Percentiles rank a stretch among this genome's conserved stretches.
Conservation (phyloP, 768 basidiomycete genomes). For the Tephrocybe sp. region DNA sequence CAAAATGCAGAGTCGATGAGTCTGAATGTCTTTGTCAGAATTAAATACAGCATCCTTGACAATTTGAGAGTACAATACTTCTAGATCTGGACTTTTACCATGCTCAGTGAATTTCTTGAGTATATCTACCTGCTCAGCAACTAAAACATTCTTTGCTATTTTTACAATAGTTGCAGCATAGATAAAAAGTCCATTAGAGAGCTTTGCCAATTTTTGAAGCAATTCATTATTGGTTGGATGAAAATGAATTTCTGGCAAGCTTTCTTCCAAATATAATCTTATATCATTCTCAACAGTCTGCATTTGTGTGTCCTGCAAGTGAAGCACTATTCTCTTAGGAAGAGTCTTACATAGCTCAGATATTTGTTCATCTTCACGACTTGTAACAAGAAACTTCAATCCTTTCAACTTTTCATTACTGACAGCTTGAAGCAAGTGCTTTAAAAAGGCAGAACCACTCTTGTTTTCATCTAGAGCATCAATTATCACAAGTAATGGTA, state of each 20-base stretch:
- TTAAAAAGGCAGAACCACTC: not conserved
- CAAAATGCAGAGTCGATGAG: not conserved
- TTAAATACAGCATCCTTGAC: not conserved
- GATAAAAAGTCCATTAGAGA: not conserved
- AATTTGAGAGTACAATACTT: not conserved
- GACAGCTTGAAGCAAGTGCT: not conserved
- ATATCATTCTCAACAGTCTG: not conserved
- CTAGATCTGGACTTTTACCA: not conserved
- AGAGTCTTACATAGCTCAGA: not conserved
- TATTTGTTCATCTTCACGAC: not conserved
- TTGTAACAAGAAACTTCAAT: not conserved
- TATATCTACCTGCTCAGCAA: too few species aligned
- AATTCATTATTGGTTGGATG: not conserved
- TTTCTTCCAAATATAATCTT: not conserved
- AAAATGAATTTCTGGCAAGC: not conserved
- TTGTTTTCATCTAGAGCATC: not conserved
- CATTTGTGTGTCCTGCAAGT: not conserved
- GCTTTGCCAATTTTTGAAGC: not conserved
- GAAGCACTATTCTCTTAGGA: not conserved
- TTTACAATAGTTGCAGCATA: not conserved
- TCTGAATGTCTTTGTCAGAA: not conserved
- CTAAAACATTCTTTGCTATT: not conserved
- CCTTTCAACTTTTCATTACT: not conserved
- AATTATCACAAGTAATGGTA: not conserved
- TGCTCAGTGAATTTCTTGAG: too few species aligned